These are phyloP conservation scores for Scheffersomyces titani DNA, from an alignment of 1,139 yeast species.

Conservation along the genomic window DNA sequence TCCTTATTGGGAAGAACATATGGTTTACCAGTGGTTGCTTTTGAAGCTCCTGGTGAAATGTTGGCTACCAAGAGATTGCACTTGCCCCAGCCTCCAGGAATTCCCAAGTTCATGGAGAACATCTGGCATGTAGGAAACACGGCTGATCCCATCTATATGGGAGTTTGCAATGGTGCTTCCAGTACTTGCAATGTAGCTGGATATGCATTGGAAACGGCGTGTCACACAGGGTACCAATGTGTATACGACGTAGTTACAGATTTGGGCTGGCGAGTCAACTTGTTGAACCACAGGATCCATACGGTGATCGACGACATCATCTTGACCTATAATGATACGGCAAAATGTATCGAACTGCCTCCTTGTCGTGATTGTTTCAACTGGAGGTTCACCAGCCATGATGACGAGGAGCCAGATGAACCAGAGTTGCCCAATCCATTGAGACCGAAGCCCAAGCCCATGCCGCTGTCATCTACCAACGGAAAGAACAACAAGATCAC, in stretches of 20 bases:
- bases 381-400: slow-evolving; percentile 77
- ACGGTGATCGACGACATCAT: slow-evolving; percentile 87
- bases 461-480: slow-evolving; percentile 2
- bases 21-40: slow-evolving; percentile 87
- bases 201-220: slow-evolving; percentile 95
- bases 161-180: slow-evolving; percentile 94
- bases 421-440: slow-evolving; percentile 44
- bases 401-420: slow-evolving; percentile 41
- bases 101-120: slow-evolving; percentile 76
- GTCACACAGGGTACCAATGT: slow-evolving; percentile 91
- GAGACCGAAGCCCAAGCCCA: slow-evolving; percentile 17
- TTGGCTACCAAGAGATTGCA: slow-evolving; percentile 83
- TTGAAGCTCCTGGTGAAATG: slow-evolving; percentile 92
- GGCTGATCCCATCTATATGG: slow-evolving; percentile 97
- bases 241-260: slow-evolving; percentile 89
- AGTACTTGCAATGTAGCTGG: slow-evolving; percentile 91
- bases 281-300: slow-evolving; percentile 87
- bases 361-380: slow-evolving; percentile 88
- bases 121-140: slow-evolving; percentile 97
- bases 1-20: slow-evolving; percentile 82
- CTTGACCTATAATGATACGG: slow-evolving; percentile 70
- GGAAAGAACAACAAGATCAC: slow-evolving; percentile 1
- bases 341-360: slow-evolving; percentile 71
- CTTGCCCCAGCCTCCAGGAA: slow-evolving; percentile 90
- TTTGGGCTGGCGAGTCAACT: slow-evolving; percentile 86